Percentiles rank a stretch among this genome's conserved stretches.
These are phyloP conservation scores for Adenanthera pavonina DNA, from an alignment of 306 rosid species.

Conservation along the genomic window DNA sequence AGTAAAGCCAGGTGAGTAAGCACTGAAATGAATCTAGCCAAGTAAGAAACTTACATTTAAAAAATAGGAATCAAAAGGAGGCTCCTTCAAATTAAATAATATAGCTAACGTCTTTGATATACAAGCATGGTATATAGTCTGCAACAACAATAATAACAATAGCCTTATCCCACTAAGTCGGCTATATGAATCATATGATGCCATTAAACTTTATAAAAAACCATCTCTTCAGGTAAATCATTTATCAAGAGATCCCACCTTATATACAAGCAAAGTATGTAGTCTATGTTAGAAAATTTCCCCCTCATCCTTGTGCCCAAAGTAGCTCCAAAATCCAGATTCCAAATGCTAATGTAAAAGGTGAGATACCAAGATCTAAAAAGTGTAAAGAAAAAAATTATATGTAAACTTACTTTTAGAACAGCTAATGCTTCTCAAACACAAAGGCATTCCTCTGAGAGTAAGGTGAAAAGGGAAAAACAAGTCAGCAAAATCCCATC, in stretches of 20 bases:
- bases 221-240: no score
- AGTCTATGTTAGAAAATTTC: not conserved
- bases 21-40: not conserved
- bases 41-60: not conserved
- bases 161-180: no score
- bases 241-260: not conserved
- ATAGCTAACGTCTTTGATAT: not conserved
- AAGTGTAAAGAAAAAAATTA: not conserved
- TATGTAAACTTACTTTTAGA: slow-evolving; percentile 49
- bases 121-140: not conserved
- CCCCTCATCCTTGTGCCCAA: not conserved
- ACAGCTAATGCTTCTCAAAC: slow-evolving; percentile 49
- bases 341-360: slow-evolving; percentile 13
- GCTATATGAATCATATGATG: no score
- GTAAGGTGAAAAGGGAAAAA: slow-evolving; percentile 31
- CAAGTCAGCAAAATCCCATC: slow-evolving; percentile 36
- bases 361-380: not conserved
- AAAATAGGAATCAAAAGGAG: not conserved
- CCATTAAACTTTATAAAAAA: no score
- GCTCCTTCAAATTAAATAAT: not conserved
- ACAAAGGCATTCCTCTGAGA: slow-evolving; percentile 56
- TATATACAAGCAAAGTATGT: not conserved
- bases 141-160: no score
- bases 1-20: not conserved
- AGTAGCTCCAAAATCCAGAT: not conserved